Evolutionary conservation across 306 rosid species (phyloP).

Genomic region (Quercus cerris): DNA sequence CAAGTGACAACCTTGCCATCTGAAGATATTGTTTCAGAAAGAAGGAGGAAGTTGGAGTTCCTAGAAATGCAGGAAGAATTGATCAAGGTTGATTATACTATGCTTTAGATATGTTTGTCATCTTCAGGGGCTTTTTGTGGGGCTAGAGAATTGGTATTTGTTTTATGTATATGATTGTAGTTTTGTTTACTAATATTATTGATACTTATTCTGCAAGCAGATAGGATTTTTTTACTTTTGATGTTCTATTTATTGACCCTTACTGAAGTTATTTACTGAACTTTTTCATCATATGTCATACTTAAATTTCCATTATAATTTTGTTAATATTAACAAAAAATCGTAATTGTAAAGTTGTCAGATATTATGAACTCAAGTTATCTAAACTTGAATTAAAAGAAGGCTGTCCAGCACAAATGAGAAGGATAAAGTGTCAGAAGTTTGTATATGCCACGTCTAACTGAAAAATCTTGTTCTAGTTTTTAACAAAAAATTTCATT

Average conservation of each 20-base stretch:
- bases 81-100: conserved; percentile 60
- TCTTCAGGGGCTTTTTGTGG: not conserved
- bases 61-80: conserved; percentile 93
- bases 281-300: not conserved
- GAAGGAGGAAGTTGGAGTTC: conserved; percentile 91
- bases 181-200: not conserved
- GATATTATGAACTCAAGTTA: not conserved
- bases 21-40: conserved; percentile 85
- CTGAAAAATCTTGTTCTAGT: not conserved
- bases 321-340: not conserved
- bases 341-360: not conserved
- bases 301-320: not conserved
- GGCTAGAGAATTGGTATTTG: not conserved
- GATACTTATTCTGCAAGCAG: not conserved
- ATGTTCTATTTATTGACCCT: not conserved
- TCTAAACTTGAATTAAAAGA: not conserved
- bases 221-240: not conserved
- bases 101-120: conserved; percentile 15
- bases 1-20: conserved; percentile 85
- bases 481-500: too few species aligned
- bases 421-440: not conserved
- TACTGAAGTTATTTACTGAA: not conserved
- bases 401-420: not conserved
- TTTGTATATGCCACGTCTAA: not conserved
- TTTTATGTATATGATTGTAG: not conserved